A percentile compares a stretch with the other conserved stretches of the same genome.
These are phyloP conservation scores for Fusarium hainanense DNA, from an alignment of 2,329 filamentous ascomycete genomes.

Conservation along the genomic window DNA sequence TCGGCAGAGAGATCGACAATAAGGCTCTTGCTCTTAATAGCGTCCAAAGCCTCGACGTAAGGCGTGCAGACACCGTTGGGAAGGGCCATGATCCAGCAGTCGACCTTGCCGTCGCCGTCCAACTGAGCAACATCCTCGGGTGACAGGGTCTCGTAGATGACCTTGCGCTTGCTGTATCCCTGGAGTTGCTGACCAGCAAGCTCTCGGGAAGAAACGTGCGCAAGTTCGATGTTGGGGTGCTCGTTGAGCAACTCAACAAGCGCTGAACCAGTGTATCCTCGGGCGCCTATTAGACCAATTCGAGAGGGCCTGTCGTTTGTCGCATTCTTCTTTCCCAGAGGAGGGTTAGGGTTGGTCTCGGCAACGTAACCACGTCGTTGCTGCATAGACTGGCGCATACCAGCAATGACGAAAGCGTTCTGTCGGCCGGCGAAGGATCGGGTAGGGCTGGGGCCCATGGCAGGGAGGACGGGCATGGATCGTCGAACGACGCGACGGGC, in stretches of 20 bases:
- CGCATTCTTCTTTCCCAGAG: conserved; percentile 87
- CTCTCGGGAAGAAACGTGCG: conserved; percentile 93
- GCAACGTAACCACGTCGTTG: conserved; percentile 4
- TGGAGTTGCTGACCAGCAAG: conserved; percentile 86
- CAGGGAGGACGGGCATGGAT: conserved; percentile 5
- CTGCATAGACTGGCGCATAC: conserved; percentile 2
- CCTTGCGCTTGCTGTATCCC: conserved; percentile 90
- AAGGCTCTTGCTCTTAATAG: conserved; percentile 75
- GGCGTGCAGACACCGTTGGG: conserved; percentile 96
- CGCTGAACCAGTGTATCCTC: conserved; percentile 93
- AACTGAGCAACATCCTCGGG: conserved; percentile 85
- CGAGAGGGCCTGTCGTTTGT: conserved; percentile 82
- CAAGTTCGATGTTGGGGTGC: conserved; percentile 90
- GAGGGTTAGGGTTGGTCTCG: conserved; percentile 79
- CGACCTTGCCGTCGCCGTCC: conserved; percentile 84
- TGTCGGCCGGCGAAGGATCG: conserved; percentile 8
- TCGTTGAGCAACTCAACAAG: conserved; percentile 87
- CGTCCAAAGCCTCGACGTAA: conserved; percentile 83
- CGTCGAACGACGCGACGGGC: conserved; percentile 9
- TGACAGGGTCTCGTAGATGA: conserved; percentile 90
- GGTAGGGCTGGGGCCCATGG: conserved; percentile 4
- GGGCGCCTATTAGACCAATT: conserved; percentile 88
- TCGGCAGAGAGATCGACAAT: conserved; percentile 97
- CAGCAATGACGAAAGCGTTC: conserved; percentile 2
- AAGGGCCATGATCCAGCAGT: conserved; percentile 98